phyloP scores from a whole-genome alignment of 352 stramenopile species.

The Globisporangium cederbergense region DNA sequence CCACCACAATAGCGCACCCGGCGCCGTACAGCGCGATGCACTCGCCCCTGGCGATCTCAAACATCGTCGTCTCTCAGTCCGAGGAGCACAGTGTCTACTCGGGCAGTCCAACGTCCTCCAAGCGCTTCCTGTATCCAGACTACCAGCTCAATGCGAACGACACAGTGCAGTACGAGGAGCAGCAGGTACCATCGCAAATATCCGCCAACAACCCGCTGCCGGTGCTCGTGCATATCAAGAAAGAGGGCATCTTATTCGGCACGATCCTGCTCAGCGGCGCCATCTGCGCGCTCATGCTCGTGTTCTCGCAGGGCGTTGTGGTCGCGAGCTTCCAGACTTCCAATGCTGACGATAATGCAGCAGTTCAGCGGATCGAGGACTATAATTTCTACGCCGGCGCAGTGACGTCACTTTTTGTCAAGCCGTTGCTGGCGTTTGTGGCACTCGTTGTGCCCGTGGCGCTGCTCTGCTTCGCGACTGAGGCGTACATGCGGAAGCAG shows the following conservation, averaged over 20 bases:
- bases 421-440: conserved; percentile 46
- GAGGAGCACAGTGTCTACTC: conserved; percentile 15
- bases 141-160: conserved; percentile 17
- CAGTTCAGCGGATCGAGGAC: conserved; percentile 6
- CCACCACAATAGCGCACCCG: conserved; percentile 4
- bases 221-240: conserved; percentile 37
- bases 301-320: conserved; percentile 36
- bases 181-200: neutral
- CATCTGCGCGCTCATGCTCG: conserved; percentile 23
- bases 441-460: conserved; percentile 46
- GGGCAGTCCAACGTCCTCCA: conserved; percentile 14
- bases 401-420: conserved; percentile 30
- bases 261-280: conserved; percentile 19
- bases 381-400: conserved; percentile 46
- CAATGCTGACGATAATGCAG: neutral
- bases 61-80: conserved; percentile 61
- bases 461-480: conserved; percentile 53
- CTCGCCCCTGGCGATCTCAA: conserved; percentile 61
- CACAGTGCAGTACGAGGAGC: neutral
- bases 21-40: conserved; percentile 28
- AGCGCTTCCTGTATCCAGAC: conserved; percentile 32
- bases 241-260: conserved; percentile 32
- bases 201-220: conserved; percentile 31
- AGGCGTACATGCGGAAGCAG: conserved; percentile 45
- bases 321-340: conserved; percentile 27